Percentiles rank a stretch among this genome's conserved stretches.
Conservation (phyloP, 495 filamentous ascomycete species). For the Trichoderma parareesei region DNA sequence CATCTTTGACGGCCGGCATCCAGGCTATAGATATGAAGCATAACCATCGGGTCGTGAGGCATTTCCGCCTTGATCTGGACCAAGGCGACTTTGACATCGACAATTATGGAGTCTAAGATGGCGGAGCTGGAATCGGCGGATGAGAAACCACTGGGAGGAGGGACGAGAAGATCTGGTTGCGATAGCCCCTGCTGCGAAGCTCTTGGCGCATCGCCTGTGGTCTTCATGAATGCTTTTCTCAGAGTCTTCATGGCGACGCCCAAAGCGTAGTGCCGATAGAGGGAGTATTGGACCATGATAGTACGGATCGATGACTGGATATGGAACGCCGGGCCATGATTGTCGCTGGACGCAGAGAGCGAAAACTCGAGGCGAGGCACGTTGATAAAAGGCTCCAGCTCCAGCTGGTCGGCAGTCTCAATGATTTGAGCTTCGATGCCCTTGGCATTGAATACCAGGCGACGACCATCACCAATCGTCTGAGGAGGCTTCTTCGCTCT, state of each 20-base stretch:
- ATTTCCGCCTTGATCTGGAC: constrained; percentile 83
- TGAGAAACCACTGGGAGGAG: constrained; percentile 25
- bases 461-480: constrained; percentile 70
- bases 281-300: constrained; percentile 77
- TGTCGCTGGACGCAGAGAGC: constrained; percentile 75
- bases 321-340: constrained; percentile 78
- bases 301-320: constrained; percentile 73
- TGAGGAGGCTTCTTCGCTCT: constrained; percentile 44
- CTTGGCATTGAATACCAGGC: constrained; percentile 68
- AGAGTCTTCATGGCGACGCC: constrained; percentile 73
- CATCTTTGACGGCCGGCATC: constrained; percentile 80
- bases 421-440: constrained; percentile 85
- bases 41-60: constrained; percentile 78
- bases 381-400: constrained; percentile 76
- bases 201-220: constrained; percentile 24
- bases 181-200: constrained; percentile 18
- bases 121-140: constrained; percentile 23
- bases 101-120: constrained; percentile 57
- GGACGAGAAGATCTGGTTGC: constrained; percentile 24
- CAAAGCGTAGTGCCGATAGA: constrained; percentile 90
- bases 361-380: constrained; percentile 83
- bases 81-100: constrained; percentile 71
- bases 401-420: constrained; percentile 75
- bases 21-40: constrained; percentile 78
- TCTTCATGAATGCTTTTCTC: constrained; percentile 59